Conservation (phyloP, 108 stramenopile species). For the Parietichytrium sp. region DNA sequence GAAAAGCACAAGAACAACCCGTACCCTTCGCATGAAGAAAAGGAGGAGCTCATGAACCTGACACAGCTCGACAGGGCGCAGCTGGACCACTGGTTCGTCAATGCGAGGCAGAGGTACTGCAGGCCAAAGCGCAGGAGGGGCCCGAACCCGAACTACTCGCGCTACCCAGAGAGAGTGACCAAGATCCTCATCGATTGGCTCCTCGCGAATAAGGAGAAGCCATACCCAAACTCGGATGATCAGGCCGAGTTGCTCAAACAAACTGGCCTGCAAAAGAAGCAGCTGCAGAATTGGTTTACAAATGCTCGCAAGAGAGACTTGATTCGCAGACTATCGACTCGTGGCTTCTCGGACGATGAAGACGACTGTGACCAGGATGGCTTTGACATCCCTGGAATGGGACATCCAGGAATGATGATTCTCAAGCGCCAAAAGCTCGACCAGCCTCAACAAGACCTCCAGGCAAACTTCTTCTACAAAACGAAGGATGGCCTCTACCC, state of each 20-base stretch:
- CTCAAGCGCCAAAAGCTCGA: too few relatives aligned
- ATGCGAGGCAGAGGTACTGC: slow-evolving; percentile 19
- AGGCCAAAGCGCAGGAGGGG: not conserved
- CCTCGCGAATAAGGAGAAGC: not conserved
- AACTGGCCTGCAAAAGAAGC: slow-evolving; percentile 2
- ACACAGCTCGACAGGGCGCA: not conserved
- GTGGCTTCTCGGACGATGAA: too few relatives aligned
- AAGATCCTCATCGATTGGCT: slow-evolving; percentile 35
- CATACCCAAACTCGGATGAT: slow-evolving; percentile 25
- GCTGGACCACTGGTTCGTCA: slow-evolving; percentile 21
- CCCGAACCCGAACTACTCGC: slow-evolving; percentile 20
- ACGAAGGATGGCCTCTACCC: too few relatives aligned
- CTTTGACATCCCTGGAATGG: too few relatives aligned
- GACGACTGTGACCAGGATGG: too few relatives aligned
- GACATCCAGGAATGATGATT: too few relatives aligned
- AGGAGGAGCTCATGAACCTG: not conserved
- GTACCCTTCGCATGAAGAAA: slow-evolving; percentile 19
- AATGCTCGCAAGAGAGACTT: not conserved
- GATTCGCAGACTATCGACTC: too few relatives aligned
- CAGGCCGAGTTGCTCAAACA: slow-evolving; percentile 14
- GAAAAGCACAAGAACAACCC: slow-evolving; percentile 15
- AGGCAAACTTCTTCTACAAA: too few relatives aligned
- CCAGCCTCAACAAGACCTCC: too few relatives aligned
- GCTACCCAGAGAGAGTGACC: slow-evolving; percentile 7
- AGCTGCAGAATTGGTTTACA: slow-evolving; percentile 31